Evolutionary conservation across 2,329 filamentous ascomycete genomes (phyloP), one percentile per base, ranked within the genome.

Genomic region (Calycina herbarum): DNA sequence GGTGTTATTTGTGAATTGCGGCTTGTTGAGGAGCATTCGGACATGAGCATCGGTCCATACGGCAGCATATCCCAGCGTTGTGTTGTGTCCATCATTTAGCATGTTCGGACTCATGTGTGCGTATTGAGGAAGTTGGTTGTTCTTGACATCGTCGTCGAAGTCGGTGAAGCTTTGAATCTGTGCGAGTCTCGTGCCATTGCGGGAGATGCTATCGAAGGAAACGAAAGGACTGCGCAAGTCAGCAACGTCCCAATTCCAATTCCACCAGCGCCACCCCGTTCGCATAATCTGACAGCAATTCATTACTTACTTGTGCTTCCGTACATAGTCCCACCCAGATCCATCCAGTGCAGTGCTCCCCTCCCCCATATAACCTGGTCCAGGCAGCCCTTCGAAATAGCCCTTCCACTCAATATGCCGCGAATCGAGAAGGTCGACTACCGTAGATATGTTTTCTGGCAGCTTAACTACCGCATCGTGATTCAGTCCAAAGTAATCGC

Each of bases 61-160:
- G 1, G 82, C 81, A 2, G 84, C 82, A 58, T 78, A 79, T n/a
- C 79, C 80, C 10, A 87, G 79, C 3, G 79, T 80, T 2, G 82
- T 82, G 71, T 87, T 78, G 70, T 92, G 89, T 15, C 87, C 89
- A 71, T 90, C 86, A 68, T 86, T 85, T 58, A 86, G 82, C 85
- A 88, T 87, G 75, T 89, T 84, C 0, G 86, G 87, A 0, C 83
- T 83, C 76, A 88, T 83, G 75, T 87, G 86, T 48, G 84, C 82
- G 78, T 87, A 90, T 75, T 91, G 89, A 2, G 89, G 89, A 11
- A 91, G 80, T 8, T 78, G 76, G 67, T 86, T 78, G 56, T 79
- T 79, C 31, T 80, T 77, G 29, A 90, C 77, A 69, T 90, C 88
- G 7, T 79, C 76, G 48, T 85, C 78, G 77, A 92, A 91, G 64